phyloP scores from a whole-genome alignment of 1,284 basidiomycete genomes.

The Filobasidium uniguttulatum region DNA sequence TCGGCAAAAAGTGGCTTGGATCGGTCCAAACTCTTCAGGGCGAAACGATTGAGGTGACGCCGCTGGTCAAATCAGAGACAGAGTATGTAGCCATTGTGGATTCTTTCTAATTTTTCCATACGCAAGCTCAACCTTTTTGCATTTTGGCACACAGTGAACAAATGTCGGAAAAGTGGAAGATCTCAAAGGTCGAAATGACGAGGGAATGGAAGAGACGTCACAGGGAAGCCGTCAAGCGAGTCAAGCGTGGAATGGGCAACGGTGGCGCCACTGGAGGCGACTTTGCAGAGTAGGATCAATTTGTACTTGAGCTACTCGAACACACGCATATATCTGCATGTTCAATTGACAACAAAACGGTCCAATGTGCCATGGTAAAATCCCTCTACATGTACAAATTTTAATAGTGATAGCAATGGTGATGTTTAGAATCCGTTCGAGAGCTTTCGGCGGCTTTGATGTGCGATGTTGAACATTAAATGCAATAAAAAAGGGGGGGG shows the following conservation, averaged over 20 bases:
- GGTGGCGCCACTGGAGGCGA: not conserved
- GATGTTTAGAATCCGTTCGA: too few relatives aligned
- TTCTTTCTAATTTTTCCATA: not conserved
- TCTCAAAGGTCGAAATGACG: slow-evolving; percentile 53
- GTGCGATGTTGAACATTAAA: too few relatives aligned
- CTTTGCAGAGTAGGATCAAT: not conserved
- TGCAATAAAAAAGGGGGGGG: too few relatives aligned
- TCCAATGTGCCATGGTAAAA: too few relatives aligned
- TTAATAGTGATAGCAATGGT: too few relatives aligned
- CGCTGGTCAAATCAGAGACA: slow-evolving; percentile 13
- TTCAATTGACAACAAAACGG: too few relatives aligned
- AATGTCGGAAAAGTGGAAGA: slow-evolving; percentile 61
- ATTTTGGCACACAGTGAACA: slow-evolving; percentile 30
- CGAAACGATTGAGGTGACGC: slow-evolving; percentile 5
- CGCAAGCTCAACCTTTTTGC: not conserved
- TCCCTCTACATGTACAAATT: too few relatives aligned
- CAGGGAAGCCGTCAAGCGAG: slow-evolving; percentile 60
- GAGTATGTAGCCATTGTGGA: slow-evolving; percentile 7
- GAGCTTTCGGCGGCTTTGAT: too few relatives aligned
- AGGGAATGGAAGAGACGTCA: slow-evolving; percentile 63
- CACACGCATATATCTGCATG: too few relatives aligned
- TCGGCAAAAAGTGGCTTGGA: slow-evolving; percentile 11
- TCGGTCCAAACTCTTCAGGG: not conserved
- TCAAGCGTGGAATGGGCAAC: slow-evolving; percentile 44
- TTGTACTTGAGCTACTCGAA: too few relatives aligned